Conservation (phyloP, 2,329 filamentous ascomycete species). For the Capronia americana region DNA sequence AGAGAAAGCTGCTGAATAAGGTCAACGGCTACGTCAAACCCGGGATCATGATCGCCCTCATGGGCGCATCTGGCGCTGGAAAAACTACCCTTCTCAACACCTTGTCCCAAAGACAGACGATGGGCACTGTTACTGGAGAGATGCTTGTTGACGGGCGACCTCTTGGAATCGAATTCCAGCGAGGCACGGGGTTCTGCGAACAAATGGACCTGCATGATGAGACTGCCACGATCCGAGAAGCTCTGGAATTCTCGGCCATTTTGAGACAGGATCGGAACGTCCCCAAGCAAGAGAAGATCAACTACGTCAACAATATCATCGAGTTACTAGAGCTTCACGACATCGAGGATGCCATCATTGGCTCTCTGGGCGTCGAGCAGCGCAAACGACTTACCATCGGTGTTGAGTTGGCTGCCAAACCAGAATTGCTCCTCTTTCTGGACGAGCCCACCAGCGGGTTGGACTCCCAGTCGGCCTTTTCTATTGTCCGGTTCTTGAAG, state of each 20-base stretch:
- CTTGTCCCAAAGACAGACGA: slow-evolving; percentile 72
- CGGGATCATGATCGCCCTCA: slow-evolving; percentile 78
- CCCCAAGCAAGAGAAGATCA: slow-evolving; percentile 66
- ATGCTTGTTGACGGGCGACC: slow-evolving; percentile 73
- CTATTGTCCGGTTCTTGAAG: slow-evolving; percentile 71
- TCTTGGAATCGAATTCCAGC: slow-evolving; percentile 68
- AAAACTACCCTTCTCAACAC: slow-evolving; percentile 85
- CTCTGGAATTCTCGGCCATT: slow-evolving; percentile 71
- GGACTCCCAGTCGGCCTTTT: slow-evolving; percentile 72
- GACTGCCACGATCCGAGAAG: slow-evolving; percentile 71
- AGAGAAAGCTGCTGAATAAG: slow-evolving; percentile 69
- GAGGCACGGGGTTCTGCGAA: slow-evolving; percentile 73
- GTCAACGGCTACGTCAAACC: slow-evolving; percentile 81
- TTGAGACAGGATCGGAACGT: slow-evolving; percentile 65
- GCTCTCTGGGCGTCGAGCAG: slow-evolving; percentile 70
- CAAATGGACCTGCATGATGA: slow-evolving; percentile 75
- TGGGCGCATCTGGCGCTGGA: slow-evolving; percentile 81
- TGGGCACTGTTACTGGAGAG: slow-evolving; percentile 69
- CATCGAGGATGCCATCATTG: slow-evolving; percentile 71
- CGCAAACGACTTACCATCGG: slow-evolving; percentile 75
- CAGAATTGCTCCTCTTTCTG: slow-evolving; percentile 70
- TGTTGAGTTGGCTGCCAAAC: slow-evolving; percentile 74
- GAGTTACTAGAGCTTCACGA: slow-evolving; percentile 69
- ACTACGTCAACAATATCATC: slow-evolving; percentile 71
- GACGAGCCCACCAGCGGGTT: slow-evolving; percentile 76